These are phyloP conservation scores for Leccinum subfulvum DNA, from an alignment of 1,284 basidiomycete species.

Conservation along the genomic window DNA sequence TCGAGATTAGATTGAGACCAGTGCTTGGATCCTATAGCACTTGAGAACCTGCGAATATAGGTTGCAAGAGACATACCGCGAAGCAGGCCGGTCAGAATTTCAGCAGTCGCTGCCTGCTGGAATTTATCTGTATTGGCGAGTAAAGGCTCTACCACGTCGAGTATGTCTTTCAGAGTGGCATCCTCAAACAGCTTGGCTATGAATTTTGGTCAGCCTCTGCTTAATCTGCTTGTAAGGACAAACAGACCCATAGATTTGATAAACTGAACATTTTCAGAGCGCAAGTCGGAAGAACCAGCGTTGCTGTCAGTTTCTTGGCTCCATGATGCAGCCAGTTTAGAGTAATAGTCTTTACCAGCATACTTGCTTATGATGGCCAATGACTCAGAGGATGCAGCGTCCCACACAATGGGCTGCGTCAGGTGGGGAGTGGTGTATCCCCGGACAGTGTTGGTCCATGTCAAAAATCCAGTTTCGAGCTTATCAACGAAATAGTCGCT, in stretches of 20 bases:
- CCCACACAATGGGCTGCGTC: conserved; percentile 59
- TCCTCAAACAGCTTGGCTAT: conserved; percentile 68
- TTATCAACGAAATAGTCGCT: conserved; percentile 74
- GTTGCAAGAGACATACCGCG: conserved; percentile 45
- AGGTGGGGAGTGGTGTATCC: conserved; percentile 56
- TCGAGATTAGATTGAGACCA: conserved; percentile 70
- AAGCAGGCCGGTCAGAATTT: conserved; percentile 77
- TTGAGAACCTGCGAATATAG: conserved; percentile 8
- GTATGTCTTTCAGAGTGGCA: conserved; percentile 50
- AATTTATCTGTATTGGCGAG: conserved; percentile 78
- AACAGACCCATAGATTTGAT: conserved; percentile 67
- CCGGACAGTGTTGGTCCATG: conserved; percentile 75
- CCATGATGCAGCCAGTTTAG: conserved; percentile 59
- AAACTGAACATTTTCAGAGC: conserved; percentile 64
- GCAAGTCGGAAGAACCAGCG: conserved; percentile 50
- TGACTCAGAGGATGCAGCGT: conserved; percentile 57
- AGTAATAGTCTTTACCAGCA: conserved; percentile 57
- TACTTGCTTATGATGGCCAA: conserved; percentile 60
- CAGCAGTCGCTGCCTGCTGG: conserved; percentile 72
- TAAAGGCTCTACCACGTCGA: conserved; percentile 58
- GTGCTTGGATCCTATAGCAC: conserved; percentile 77
- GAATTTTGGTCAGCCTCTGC: conserved; percentile 8
- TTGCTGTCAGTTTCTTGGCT: conserved; percentile 69
- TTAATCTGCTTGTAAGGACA: conserved; percentile 3
- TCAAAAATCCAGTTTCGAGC: conserved; percentile 80